phyloP scores from a whole-genome alignment of 2,329 filamentous ascomycete genomes.

The Alternaria sp. region DNA sequence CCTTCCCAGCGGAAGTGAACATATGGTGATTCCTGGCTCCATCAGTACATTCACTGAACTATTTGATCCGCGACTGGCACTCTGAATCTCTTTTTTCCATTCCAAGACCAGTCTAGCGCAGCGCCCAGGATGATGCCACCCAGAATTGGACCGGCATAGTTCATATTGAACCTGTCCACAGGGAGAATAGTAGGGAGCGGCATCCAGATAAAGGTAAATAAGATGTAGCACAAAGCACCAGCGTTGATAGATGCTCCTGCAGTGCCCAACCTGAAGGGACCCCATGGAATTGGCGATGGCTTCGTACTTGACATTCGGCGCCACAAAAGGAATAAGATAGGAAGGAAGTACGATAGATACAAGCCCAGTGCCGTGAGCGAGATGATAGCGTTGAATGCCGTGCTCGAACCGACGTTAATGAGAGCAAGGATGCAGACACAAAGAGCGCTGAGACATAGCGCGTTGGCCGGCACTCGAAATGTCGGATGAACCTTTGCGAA shows the following conservation, averaged over 20 bases:
- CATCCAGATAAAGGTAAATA: slow-evolving; percentile 40
- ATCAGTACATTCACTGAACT: background rate
- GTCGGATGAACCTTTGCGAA: slow-evolving; percentile 37
- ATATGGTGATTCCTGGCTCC: no score
- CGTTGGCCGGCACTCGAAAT: slow-evolving; percentile 31
- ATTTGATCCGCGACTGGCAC: slow-evolving; percentile 24
- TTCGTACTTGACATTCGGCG: slow-evolving; percentile 21
- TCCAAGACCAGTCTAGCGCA: slow-evolving; percentile 36
- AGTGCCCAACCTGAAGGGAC: slow-evolving; percentile 34
- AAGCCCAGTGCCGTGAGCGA: slow-evolving; percentile 42
- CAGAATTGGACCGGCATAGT: slow-evolving; percentile 42
- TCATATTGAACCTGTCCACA: slow-evolving; percentile 32
- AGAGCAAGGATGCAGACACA: slow-evolving; percentile 43
- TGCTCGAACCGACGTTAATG: slow-evolving; percentile 41
- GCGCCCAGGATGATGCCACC: slow-evolving; percentile 32
- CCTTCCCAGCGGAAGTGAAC: background rate
- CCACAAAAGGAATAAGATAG: slow-evolving; percentile 37
- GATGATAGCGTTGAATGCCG: slow-evolving; percentile 44
- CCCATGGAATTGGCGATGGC: slow-evolving; percentile 26
- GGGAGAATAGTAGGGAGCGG: slow-evolving; percentile 38
- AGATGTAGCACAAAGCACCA: slow-evolving; percentile 32
- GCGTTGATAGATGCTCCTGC: slow-evolving; percentile 35
- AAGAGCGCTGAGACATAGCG: slow-evolving; percentile 29
- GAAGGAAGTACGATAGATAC: slow-evolving; percentile 44
- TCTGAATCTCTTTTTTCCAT: slow-evolving; percentile 37